These are phyloP conservation scores for Mycena belliarum DNA, from an alignment of 768 basidiomycete species.

Conservation along the genomic window DNA sequence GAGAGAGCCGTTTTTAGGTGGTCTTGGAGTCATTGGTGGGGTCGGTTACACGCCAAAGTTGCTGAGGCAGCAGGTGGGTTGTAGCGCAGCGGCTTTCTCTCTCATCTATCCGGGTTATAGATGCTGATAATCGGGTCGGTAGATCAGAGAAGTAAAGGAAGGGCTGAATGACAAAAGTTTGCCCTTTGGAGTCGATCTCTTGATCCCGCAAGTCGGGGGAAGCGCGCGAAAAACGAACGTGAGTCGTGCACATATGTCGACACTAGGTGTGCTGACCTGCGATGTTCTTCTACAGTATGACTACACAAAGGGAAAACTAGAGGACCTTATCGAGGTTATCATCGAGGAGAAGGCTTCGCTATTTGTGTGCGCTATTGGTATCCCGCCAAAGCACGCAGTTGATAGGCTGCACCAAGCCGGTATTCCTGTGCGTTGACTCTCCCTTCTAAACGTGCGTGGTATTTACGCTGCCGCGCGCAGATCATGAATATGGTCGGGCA, in stretches of 20 bases:
- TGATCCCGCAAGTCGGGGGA: background rate
- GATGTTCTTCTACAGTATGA: constrained; percentile 49
- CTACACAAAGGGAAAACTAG: constrained; percentile 53
- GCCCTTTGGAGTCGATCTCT: background rate
- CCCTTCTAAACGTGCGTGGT: background rate
- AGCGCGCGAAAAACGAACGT: constrained; percentile 33
- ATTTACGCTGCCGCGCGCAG: background rate
- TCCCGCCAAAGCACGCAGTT: constrained; percentile 80
- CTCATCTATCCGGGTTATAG: too few relatives aligned
- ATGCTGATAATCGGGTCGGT: background rate
- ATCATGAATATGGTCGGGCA: constrained; percentile 78
- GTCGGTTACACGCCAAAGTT: constrained; percentile 86
- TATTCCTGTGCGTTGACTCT: constrained; percentile 47
- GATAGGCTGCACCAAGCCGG: constrained; percentile 82
- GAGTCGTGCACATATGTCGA: background rate
- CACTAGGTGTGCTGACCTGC: background rate
- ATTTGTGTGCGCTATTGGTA: constrained; percentile 90
- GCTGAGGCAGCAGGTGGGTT: constrained; percentile 58
- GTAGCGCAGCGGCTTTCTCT: too few relatives aligned
- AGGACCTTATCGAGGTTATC: constrained; percentile 67
- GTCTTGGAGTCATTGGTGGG: constrained; percentile 91
- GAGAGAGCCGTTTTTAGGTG: constrained; percentile 26
- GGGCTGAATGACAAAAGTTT: background rate
- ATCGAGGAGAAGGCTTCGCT: constrained; percentile 87
- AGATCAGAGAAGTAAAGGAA: background rate